Evolutionary conservation across 257 asterid species (phyloP), one percentile per base, ranked within the genome.

Genomic region (Nicotiana benthamiana): DNA sequence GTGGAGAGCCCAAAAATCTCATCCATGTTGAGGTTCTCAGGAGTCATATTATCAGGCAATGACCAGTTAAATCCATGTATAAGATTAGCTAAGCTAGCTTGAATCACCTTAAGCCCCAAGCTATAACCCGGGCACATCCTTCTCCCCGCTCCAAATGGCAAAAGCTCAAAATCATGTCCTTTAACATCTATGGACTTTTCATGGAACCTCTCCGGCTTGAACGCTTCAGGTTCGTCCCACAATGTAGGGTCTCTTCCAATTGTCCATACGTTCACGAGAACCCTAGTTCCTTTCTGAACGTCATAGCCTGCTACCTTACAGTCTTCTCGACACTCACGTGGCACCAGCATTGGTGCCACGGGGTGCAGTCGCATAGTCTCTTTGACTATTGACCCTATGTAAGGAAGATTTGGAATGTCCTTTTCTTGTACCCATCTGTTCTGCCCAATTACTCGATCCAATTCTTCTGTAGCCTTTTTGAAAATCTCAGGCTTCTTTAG

Each of bases 271-370:
- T 60, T 88, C 16, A 88, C 86, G 0, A 86, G 61, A 22, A 88
- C 76, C n/a, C 80, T 54, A 22, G 87, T 86, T 10, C 89, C 91
- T 68, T 83, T 80, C 16, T 3, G 63, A 56, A 86, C 28, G 43
- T 88, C 90, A 13, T 88, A 88, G 7, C 88, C 89, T 2, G 53
- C 83, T 0, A 92, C 95, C 86, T 89, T 82, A 12, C 94, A 90
- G 32, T 95, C 94, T 78, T 93, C 88, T 0, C 93, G 86, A 1
- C 91, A 54, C 4, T 54, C 30, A 17, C 97, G 84, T 7, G 99
- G 99, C 0, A 83, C 93, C 24, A 95, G 36, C 95, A 93, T 81
- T 5, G 99, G 97, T 5, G 88, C 88, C 82, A 86, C 91, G 0
- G 91, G 91, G 80, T 88, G 91, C 51, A 88, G 4, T 10, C 91